These are phyloP conservation scores for Saccharomycopsis guyanensis DNA, from an alignment of 805 yeast genomes.

Conservation along the genomic window DNA sequence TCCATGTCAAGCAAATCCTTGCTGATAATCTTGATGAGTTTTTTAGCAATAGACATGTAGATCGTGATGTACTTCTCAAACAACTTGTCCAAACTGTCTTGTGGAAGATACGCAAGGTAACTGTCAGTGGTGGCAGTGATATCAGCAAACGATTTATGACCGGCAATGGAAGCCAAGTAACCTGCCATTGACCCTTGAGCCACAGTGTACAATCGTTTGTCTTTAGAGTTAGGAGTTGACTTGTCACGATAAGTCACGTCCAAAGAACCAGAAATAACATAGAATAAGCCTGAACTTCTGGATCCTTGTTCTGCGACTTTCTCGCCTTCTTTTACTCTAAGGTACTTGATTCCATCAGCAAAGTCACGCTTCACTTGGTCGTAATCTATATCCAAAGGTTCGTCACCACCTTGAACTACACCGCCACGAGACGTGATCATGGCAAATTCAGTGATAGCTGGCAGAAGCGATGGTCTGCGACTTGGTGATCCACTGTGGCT, in stretches of 20 bases:
- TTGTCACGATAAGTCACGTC: conserved; percentile 48
- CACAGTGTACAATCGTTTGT: conserved; percentile 47
- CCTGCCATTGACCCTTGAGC: conserved; percentile 82
- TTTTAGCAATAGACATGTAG: conserved; percentile 69
- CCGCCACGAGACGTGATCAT: neutral
- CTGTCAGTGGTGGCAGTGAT: conserved; percentile 53
- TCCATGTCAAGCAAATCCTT: conserved; percentile 67
- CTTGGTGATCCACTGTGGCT: neutral
- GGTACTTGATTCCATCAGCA: conserved; percentile 50
- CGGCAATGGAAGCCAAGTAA: conserved; percentile 71
- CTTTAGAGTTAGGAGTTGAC: conserved; percentile 23
- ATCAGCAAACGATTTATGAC: conserved; percentile 69
- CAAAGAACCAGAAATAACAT: conserved; percentile 69
- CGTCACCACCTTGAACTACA: conserved; percentile 4
- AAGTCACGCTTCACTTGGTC: conserved; percentile 49
- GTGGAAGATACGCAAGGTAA: conserved; percentile 67
- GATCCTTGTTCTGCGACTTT: conserved; percentile 57
- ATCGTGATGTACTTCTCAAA: conserved; percentile 72
- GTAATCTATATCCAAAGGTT: conserved; percentile 30
- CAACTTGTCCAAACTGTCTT: conserved; percentile 51
- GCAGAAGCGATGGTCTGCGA: neutral
- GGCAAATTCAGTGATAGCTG: neutral
- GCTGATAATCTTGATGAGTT: conserved; percentile 60
- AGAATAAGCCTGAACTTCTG: conserved; percentile 66
- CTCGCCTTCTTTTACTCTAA: conserved; percentile 44